These are phyloP conservation scores for Heterotrichella gracilis DNA, from an alignment of 352 stramenopile genomes.

Conservation along the genomic window DNA sequence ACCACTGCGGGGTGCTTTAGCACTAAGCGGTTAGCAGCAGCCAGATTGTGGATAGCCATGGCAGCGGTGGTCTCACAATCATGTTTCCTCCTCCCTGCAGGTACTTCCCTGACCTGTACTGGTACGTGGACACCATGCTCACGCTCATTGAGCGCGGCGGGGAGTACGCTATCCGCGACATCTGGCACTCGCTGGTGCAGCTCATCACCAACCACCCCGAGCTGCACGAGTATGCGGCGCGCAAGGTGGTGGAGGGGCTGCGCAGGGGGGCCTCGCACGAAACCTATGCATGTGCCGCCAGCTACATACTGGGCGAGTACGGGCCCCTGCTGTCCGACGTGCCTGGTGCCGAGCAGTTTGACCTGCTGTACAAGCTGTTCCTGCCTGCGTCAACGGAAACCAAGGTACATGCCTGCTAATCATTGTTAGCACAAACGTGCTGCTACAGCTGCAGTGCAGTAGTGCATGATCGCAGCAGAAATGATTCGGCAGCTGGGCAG, in stretches of 20 bases:
- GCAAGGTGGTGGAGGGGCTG: slow-evolving; percentile 64
- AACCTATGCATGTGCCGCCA: slow-evolving; percentile 56
- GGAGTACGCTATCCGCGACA: slow-evolving; percentile 40
- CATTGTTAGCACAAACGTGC: no score
- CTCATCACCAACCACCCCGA: slow-evolving; percentile 89
- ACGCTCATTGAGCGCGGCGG: slow-evolving; percentile 71
- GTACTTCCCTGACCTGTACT: slow-evolving; percentile 64
- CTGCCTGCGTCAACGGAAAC: no score
- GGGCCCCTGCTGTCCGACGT: slow-evolving; percentile 56
- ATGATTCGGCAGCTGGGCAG: no score
- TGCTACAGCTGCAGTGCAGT: no score
- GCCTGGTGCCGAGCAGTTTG: slow-evolving; percentile 21
- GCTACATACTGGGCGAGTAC: slow-evolving; percentile 85
- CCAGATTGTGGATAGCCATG: no score
- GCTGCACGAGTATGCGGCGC: slow-evolving; percentile 59
- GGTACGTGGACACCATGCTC: slow-evolving; percentile 89
- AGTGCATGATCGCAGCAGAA: no score
- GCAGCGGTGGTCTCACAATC: no score
- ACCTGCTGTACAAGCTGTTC: slow-evolving; percentile 14
- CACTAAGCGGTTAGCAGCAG: no score
- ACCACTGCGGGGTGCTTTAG: no score
- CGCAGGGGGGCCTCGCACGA: slow-evolving; percentile 62
- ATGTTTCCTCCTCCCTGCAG: no score
- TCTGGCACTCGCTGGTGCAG: slow-evolving; percentile 90
- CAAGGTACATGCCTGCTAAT: no score